Evolutionary conservation across 345 rosid genomes (phyloP).

Genomic region (Viola odorata): DNA sequence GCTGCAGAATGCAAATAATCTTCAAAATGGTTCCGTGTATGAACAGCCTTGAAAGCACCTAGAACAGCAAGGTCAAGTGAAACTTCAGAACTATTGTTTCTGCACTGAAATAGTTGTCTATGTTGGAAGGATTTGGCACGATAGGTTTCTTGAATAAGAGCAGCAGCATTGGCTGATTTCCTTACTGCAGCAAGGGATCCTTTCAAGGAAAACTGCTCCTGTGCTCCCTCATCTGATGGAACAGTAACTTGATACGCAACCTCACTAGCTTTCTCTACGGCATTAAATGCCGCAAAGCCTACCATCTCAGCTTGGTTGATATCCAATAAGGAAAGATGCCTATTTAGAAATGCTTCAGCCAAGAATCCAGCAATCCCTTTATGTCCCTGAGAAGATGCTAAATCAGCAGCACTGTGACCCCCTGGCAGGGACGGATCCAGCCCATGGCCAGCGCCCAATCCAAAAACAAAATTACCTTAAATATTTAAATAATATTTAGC

Average conservation of each 20-base stretch:
- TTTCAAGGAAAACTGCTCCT: conserved; percentile 40
- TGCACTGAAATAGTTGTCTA: conserved; percentile 30
- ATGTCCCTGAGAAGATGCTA: conserved; percentile 56
- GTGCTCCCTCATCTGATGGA: conserved; percentile 11
- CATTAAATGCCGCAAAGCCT: conserved; percentile 16
- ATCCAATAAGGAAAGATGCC: conserved; percentile 39
- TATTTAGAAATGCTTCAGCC: conserved; percentile 46
- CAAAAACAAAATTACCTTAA: no score
- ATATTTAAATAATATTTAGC: no score
- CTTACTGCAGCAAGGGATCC: conserved; percentile 60
- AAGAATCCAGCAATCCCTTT: conserved; percentile 65
- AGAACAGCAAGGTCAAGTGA: conserved; percentile 42
- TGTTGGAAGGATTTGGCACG: conserved; percentile 36
- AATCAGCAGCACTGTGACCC: conserved; percentile 56
- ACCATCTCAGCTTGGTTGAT: conserved; percentile 17
- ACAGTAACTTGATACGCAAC: conserved; percentile 13
- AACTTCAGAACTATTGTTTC: conserved; percentile 28
- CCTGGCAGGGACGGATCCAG: no score
- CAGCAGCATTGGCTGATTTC: conserved; percentile 59
- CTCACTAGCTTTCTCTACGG: conserved; percentile 25
- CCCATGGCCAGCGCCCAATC: no score
- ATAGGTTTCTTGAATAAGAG: conserved; percentile 49
- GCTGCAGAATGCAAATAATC: conserved; percentile 64
- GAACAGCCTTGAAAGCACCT: conserved; percentile 33
- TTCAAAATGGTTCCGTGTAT: conserved; percentile 39